Base-by-base conservation (phyloP, 495 filamentous ascomycete species). In the Aspergillus panamensis region DNA sequence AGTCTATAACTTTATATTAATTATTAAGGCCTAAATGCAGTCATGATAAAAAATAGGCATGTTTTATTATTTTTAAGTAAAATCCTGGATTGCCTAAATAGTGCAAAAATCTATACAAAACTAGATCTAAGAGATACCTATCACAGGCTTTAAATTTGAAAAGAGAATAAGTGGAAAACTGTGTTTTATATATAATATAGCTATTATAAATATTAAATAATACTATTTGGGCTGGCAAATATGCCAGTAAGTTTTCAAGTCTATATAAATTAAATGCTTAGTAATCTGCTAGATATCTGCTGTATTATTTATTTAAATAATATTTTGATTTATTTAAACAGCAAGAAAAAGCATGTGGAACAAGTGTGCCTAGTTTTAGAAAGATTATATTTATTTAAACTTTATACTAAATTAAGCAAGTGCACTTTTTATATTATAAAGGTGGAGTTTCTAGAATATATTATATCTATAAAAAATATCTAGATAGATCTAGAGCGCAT, bases 11-110 rank as follows among this genome's bases (percentile, higher is more conserved):
- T 59, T 20, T 59, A 59, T 47, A 53, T 59, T 30, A 48, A 59
- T 35, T 59, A 59, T 37, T 8, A 39, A 45, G 14, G 14, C 13
- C 39, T 59, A 30, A 59, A 59, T 59, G 32, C 19, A 47, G 45
- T 59, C 17, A 59, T 35, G 13, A 51, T 21, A 19, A 58, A 58
- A 30, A 50, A 58, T 12, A 13, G 14, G 16, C 19, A 31, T 12
- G 51, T 19, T 44, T 17, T 44, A 3, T 19, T 8, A 25, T 13
- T 54, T 6, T 12, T 42, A 43, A 44, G 16, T n/a, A 44, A 44
- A n/a, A 44, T 17, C 7, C 19, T 25, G 25, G 25, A 25, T 44
- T 17, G 9, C 42, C 8, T 44, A 20, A 19, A 44, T 17, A 44
- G 16, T 3, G 8, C 19, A 44, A 44, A 8, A 17, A 16, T 10